phyloP scores from a whole-genome alignment of 805 yeast species.

The Wickerhamomyces canadensis region DNA sequence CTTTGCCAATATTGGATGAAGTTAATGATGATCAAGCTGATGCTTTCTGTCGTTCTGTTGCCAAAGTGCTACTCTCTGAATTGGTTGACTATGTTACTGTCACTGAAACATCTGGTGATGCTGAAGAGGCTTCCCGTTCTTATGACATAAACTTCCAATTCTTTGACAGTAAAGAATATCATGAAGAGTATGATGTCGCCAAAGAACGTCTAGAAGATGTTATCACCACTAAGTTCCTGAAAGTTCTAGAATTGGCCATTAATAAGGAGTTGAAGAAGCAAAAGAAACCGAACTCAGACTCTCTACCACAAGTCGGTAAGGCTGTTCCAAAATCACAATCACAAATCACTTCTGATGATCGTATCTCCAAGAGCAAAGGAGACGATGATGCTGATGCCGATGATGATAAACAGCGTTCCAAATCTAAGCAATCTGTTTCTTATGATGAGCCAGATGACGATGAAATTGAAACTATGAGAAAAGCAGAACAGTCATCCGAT shows the following conservation, averaged over 20 bases:
- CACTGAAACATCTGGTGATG: constrained; percentile 77
- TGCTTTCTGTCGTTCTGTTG: constrained; percentile 85
- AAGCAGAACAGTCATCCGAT: constrained; percentile 72
- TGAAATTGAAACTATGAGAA: constrained; percentile 83
- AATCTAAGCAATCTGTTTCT: constrained; percentile 81
- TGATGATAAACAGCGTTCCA: constrained; percentile 52
- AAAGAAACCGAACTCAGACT: constrained; percentile 44
- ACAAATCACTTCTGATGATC: constrained; percentile 33
- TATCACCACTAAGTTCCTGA: constrained; percentile 59
- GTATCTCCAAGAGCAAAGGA: constrained; percentile 28
- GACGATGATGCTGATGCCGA: constrained; percentile 52
- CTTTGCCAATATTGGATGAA: constrained; percentile 75
- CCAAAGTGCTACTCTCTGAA: constrained; percentile 81
- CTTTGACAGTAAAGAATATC: constrained; percentile 72
- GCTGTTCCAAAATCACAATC: constrained; percentile 58
- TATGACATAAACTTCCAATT: constrained; percentile 73
- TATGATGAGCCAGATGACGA: constrained; percentile 96
- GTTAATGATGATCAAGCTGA: constrained; percentile 86
- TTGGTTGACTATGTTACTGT: constrained; percentile 81
- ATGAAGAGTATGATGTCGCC: constrained; percentile 81
- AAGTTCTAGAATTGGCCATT: constrained; percentile 65
- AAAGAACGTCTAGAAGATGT: constrained; percentile 72
- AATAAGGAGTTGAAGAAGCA: constrained; percentile 80
- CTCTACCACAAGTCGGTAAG: constrained; percentile 60
- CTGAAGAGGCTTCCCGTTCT: constrained; percentile 51